These are phyloP conservation scores for Eucalyptus microcorys DNA, from an alignment of 345 rosid genomes.

Conservation along the genomic window DNA sequence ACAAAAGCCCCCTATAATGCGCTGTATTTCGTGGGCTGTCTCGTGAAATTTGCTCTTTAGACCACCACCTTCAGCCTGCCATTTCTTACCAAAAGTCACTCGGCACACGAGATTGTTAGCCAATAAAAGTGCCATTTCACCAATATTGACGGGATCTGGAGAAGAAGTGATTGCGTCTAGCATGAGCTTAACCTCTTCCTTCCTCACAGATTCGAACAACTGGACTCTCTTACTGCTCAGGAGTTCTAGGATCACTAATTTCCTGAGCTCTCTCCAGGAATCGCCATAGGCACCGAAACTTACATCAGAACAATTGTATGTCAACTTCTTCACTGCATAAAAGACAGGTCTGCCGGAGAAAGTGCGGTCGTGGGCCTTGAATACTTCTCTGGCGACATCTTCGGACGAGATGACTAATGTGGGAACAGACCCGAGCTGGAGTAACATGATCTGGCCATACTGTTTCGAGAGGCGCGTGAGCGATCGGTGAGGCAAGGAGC, in stretches of 20 bases:
- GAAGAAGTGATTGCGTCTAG: neutral
- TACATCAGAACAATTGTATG: constrained; percentile 8
- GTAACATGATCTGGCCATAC: constrained; percentile 25
- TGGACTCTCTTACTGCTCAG: constrained; percentile 27
- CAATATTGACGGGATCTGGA: constrained; percentile 8
- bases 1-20: constrained; percentile 5
- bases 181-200: constrained; percentile 13
- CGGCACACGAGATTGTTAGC: constrained; percentile 21
- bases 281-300: constrained; percentile 20
- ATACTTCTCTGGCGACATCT: constrained; percentile 14
- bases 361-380: constrained; percentile 21
- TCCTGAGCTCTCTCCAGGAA: constrained; percentile 21
- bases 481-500: constrained; percentile 8
- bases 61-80: neutral
- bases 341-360: constrained; percentile 19
- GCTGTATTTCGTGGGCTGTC: constrained; percentile 8
- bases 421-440: constrained; percentile 30
- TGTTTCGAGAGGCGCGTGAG: constrained; percentile 8
- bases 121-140: neutral
- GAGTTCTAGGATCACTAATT: constrained; percentile 18
- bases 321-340: neutral
- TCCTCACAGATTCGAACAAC: constrained; percentile 10
- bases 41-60: constrained; percentile 2
- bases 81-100: constrained; percentile 18
- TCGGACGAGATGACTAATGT: constrained; percentile 26